These are phyloP conservation scores for Suhomyces bribrorum DNA, from an alignment of 1,139 yeast genomes.

Conservation along the genomic window DNA sequence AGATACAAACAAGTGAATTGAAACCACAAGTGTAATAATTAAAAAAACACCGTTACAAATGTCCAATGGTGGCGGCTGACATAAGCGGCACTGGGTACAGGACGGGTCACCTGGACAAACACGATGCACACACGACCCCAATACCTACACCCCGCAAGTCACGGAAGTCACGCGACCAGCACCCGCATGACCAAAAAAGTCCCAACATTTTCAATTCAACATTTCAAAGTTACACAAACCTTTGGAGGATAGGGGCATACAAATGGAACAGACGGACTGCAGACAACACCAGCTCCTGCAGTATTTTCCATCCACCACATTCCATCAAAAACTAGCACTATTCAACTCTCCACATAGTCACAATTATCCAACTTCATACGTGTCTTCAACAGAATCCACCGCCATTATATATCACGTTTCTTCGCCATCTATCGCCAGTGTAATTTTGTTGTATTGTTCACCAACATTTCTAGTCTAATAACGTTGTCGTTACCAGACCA, in stretches of 20 bases:
- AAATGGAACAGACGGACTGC: not conserved
- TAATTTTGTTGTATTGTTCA: no score
- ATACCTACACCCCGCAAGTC: not conserved
- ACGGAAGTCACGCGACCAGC: not conserved
- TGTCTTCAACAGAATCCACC: not conserved
- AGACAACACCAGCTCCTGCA: not conserved
- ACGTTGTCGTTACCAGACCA: no score
- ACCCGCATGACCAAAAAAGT: not conserved
- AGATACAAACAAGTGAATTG: not conserved
- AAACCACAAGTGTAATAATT: no score
- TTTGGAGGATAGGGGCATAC: not conserved
- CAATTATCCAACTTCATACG: not conserved
- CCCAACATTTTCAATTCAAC: conserved; percentile 6
- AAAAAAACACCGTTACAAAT: no score
- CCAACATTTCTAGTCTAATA: no score
- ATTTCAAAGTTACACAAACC: not conserved
- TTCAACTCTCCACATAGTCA: not conserved
- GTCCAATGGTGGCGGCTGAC: not conserved
- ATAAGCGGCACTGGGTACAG: not conserved
- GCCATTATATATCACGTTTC: no score
- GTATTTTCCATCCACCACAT: not conserved
- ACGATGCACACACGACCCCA: not conserved
- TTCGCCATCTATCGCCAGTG: no score
- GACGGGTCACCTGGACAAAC: not conserved
- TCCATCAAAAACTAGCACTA: not conserved